Base-by-base conservation (phyloP, 768 basidiomycete species). In the Boletus edulis region DNA sequence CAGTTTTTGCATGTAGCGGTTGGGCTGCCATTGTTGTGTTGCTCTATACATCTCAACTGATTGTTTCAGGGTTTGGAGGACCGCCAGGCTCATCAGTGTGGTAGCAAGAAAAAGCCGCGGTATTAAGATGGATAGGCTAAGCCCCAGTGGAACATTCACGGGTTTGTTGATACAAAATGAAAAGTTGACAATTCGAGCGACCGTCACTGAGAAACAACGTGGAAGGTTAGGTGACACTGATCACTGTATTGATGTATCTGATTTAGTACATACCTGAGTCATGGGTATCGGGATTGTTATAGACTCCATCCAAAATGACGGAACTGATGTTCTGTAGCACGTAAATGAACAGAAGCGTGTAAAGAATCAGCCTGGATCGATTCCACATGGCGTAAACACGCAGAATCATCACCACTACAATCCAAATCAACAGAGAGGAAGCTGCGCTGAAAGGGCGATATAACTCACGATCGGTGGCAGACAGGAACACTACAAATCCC, bases 391-490 rank as follows among this genome's bases (percentile, higher is more conserved):
- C 34, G 20, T 37, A 47, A 6, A 47, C 46, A 2, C 46, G 46
- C 10, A 47, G 22, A 10, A 60, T 52, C 52, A 11, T n/a, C n/a
- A n/a, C n/a, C n/a, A n/a, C n/a, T n/a, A n/a, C n/a, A n/a, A n/a
- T n/a, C n/a, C n/a, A n/a, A 14, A 38, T 38, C 15, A 38, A 17
- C 37, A 38, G 7, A 15, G 37, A 14, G 37, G 37, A 17, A 17
- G 10, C 8, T 32, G 8, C 32, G 12, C 12, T 12, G 5, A 32
- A 4, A 32, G 32, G 6, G 32, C 2, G 32, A 32, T 12, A 24
- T 24, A 3, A 54, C 59, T 51, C 29, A 59, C 59, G 11, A 18
- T 60, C 59, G 8, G 32, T 38, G 8, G 49, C 34, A 37, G 27
- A 39, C 32, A 51, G 11, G 5, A 58, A 60, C 1, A 60, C 4